phyloP scores from a whole-genome alignment of 768 basidiomycete species.

The Tricholomella constricta region DNA sequence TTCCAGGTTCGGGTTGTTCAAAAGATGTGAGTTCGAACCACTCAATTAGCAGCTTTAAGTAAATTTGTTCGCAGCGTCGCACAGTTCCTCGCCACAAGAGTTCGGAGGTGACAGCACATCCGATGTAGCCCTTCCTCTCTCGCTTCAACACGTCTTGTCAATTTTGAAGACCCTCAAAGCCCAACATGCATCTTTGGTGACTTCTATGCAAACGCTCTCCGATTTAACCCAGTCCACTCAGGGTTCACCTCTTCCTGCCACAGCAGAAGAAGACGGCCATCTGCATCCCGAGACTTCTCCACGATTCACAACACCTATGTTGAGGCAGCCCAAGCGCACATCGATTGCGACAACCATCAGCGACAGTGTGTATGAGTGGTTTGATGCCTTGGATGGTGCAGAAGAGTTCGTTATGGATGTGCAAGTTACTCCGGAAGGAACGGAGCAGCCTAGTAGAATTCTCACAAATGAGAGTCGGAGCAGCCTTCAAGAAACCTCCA shows the following conservation, averaged over 20 bases:
- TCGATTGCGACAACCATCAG: conserved; percentile 52
- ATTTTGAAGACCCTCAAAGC: conserved; percentile 57
- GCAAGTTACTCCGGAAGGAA: conserved; percentile 39
- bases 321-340: conserved; percentile 40
- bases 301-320: conserved; percentile 29
- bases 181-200: conserved; percentile 56
- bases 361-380: conserved; percentile 69
- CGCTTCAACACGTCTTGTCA: conserved; percentile 46
- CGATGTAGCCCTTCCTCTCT: conserved; percentile 12
- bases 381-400: conserved; percentile 71
- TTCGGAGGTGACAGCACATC: conserved; percentile 11
- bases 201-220: conserved; percentile 40
- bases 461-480: conserved; percentile 41
- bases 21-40: conserved; percentile 46
- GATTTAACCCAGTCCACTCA: conserved; percentile 29
- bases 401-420: conserved; percentile 70
- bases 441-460: conserved; percentile 40
- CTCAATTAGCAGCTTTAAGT: conserved; percentile 3
- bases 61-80: conserved; percentile 19
- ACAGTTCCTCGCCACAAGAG: conserved; percentile 25
- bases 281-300: conserved; percentile 12
- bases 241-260: conserved; percentile 43
- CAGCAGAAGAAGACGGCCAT: conserved; percentile 49
- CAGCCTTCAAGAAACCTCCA: conserved; percentile 47
- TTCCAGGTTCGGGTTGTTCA: conserved; percentile 60